Evolutionary conservation across 768 basidiomycete genomes (phyloP).

Genomic region (Lentinula edodes): DNA sequence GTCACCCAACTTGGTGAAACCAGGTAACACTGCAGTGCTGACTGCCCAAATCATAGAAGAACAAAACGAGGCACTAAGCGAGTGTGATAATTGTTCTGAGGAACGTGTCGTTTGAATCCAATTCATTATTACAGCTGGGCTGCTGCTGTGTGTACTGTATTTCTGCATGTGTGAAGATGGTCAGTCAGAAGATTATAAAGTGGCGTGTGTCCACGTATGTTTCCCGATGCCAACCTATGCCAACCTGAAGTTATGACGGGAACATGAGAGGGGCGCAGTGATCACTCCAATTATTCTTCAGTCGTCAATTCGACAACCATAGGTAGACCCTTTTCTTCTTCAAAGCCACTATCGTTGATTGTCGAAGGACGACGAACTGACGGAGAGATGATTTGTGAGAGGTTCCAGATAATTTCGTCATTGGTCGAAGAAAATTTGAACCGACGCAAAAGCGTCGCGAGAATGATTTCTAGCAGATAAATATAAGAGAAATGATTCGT

Average conservation of each 20-base stretch:
- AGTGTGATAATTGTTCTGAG: neutral
- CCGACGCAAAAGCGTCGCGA: slow-evolving; percentile 28
- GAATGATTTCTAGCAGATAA: slow-evolving; percentile 29
- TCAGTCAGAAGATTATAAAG: neutral
- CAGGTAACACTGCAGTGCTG: neutral
- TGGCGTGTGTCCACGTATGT: neutral
- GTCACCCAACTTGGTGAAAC: too few relatives aligned
- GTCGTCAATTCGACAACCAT: slow-evolving; percentile 18
- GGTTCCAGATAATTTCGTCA: slow-evolving; percentile 38
- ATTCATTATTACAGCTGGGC: neutral
- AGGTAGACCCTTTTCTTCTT: slow-evolving; percentile 30
- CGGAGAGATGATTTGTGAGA: slow-evolving; percentile 43
- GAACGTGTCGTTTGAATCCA: neutral
- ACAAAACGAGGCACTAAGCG: slow-evolving; percentile 1
- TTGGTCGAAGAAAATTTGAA: slow-evolving; percentile 29
- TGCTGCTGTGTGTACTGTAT: neutral
- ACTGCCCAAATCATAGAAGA: neutral
- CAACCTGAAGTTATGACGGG: neutral
- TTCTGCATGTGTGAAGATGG: neutral
- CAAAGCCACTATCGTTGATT: slow-evolving; percentile 7
- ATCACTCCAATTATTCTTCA: neutral
- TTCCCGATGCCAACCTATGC: neutral
- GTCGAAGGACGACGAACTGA: slow-evolving; percentile 23
- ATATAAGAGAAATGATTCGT: neutral
- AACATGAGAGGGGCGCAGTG: neutral